A percentile compares a stretch with the other conserved stretches of the same genome.
These are phyloP conservation scores for Leccinum incarnatum DNA, from an alignment of 768 basidiomycete genomes.

Conservation along the genomic window DNA sequence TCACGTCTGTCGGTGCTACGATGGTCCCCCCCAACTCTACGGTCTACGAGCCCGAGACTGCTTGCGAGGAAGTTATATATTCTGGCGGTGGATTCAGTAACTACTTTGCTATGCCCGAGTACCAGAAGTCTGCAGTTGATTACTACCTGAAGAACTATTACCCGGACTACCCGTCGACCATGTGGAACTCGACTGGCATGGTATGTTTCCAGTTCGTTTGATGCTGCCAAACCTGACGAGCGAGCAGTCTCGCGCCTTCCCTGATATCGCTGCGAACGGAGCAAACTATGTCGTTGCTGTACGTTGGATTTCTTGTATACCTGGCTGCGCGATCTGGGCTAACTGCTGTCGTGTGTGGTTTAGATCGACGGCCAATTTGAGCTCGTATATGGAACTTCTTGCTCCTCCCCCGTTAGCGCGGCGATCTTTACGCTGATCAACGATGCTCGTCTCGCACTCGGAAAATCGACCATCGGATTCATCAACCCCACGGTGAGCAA, in stretches of 20 bases:
- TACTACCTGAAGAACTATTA: slow-evolving; percentile 31
- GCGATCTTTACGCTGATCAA: slow-evolving; percentile 37
- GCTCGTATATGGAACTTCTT: slow-evolving; percentile 33
- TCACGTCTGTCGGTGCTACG: slow-evolving; percentile 49
- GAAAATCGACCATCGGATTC: slow-evolving; percentile 37
- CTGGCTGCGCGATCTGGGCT: no score
- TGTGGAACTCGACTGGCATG: slow-evolving; percentile 29
- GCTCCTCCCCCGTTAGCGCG: slow-evolving; percentile 31
- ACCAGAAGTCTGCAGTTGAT: slow-evolving; percentile 36
- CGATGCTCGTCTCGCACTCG: slow-evolving; percentile 33
- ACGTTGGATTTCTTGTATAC: background rate
- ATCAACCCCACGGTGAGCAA: slow-evolving; percentile 46
- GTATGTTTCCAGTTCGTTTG: slow-evolving; percentile 14
- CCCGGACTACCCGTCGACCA: slow-evolving; percentile 22
- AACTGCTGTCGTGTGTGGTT: no score
- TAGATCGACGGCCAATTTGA: slow-evolving; percentile 39
- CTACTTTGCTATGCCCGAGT: slow-evolving; percentile 41
- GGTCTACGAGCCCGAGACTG: slow-evolving; percentile 28
- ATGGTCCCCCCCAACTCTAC: slow-evolving; percentile 37
- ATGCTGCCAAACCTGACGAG: slow-evolving; percentile 31
- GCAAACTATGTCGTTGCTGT: slow-evolving; percentile 30
- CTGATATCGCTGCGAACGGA: slow-evolving; percentile 38
- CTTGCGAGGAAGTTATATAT: slow-evolving; percentile 29
- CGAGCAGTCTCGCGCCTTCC: slow-evolving; percentile 35
- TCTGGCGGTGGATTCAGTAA: slow-evolving; percentile 37